These are phyloP conservation scores for Diaporthe citri DNA, from an alignment of 2,329 filamentous ascomycete genomes.

Conservation along the genomic window DNA sequence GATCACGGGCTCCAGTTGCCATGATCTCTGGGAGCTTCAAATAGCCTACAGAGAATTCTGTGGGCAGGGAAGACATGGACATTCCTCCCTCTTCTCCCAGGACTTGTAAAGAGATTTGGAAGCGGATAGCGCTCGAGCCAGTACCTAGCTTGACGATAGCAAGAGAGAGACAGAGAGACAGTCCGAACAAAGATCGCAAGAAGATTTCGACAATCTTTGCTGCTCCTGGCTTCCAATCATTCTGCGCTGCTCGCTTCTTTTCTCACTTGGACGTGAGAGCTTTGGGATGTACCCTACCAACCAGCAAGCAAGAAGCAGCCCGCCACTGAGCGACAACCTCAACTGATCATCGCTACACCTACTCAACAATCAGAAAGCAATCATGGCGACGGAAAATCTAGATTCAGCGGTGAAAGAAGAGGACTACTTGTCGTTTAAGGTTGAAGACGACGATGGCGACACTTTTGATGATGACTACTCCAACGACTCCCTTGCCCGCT, in stretches of 20 bases:
- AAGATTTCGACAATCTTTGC: conserved; percentile 52
- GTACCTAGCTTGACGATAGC: conserved; percentile 81
- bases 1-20: conserved; percentile 42
- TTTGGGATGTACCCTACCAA: conserved; percentile 33
- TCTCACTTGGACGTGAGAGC: conserved; percentile 51
- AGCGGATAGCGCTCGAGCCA: conserved; percentile 68
- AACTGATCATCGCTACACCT: conserved; percentile 2
- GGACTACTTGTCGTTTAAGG: conserved; percentile 31
- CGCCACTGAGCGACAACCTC: conserved; percentile 24
- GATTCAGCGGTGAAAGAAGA: not conserved
- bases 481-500: not conserved
- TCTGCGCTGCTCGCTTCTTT: conserved; percentile 54
- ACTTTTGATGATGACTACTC: conserved; percentile 30
- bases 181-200: conserved; percentile 47
- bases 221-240: conserved; percentile 50
- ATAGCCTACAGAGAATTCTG: conserved; percentile 53
- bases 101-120: conserved; percentile 61
- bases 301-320: conserved; percentile 21
- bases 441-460: conserved; percentile 28
- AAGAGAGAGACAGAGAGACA: conserved; percentile 59
- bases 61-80: conserved; percentile 32
- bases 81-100: conserved; percentile 48
- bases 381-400: conserved; percentile 31
- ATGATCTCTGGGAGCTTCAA: conserved; percentile 48
- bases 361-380: conserved; percentile 16